phyloP scores from a whole-genome alignment of 139 green algal genomes.

The Closterium sp. region DNA sequence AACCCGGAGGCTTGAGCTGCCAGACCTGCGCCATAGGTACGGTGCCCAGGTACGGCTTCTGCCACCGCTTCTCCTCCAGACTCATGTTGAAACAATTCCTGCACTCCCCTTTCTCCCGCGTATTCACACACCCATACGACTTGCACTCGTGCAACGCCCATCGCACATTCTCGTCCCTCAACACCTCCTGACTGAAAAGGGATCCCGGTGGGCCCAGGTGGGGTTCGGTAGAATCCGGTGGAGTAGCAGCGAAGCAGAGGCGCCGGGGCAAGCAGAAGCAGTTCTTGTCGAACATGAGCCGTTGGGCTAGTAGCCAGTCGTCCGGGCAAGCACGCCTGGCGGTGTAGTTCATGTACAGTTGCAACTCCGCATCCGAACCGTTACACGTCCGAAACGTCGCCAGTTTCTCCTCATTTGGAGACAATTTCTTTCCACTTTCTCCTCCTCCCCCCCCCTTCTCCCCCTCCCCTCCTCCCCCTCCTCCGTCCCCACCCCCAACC shows the following conservation, averaged over 20 bases:
- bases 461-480: too few relatives aligned
- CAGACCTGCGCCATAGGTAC: constrained; percentile 5
- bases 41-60: not conserved
- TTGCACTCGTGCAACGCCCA: constrained; percentile 32
- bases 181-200: not conserved
- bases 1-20: constrained; percentile 17
- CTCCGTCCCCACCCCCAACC: not conserved
- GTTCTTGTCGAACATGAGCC: constrained; percentile 21
- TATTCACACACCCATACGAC: constrained; percentile 22
- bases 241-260: constrained; percentile 16
- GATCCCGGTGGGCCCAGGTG: not conserved
- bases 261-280: constrained; percentile 20
- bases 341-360: constrained; percentile 12
- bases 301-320: constrained; percentile 22
- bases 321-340: constrained; percentile 9
- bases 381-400: constrained; percentile 5
- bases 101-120: constrained; percentile 12
- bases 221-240: constrained; percentile 8
- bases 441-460: too few relatives aligned
- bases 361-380: constrained; percentile 1
- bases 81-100: constrained; percentile 20
- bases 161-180: constrained; percentile 20
- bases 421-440: not conserved
- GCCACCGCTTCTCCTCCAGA: constrained; percentile 28
- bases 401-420: not conserved